Conservation (phyloP, 2,329 filamentous ascomycete species). For the Talaromyces sp. region DNA sequence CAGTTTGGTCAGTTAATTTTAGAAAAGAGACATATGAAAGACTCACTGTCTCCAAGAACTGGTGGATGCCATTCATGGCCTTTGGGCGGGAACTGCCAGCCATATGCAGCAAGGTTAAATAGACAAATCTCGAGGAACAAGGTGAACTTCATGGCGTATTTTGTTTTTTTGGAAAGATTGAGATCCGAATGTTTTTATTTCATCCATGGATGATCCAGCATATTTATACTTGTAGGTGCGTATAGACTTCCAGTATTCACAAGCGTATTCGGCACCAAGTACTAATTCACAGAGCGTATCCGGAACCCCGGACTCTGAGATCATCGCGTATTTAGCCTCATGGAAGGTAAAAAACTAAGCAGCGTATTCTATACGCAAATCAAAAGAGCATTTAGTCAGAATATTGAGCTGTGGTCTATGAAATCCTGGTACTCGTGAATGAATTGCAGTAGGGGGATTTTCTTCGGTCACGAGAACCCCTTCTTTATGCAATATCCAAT, state of each 20-base stretch:
- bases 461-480: neutral
- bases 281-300: neutral
- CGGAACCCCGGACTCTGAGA: neutral
- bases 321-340: neutral
- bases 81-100: neutral
- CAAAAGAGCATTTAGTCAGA: neutral
- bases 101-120: neutral
- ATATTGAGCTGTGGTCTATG: neutral
- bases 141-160: neutral
- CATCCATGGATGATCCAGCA: neutral
- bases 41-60: constrained; percentile 7
- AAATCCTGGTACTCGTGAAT: neutral
- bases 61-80: constrained; percentile 13
- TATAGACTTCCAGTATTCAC: neutral
- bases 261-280: neutral
- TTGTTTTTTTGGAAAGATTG: neutral
- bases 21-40: neutral
- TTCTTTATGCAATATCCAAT: too few relatives aligned
- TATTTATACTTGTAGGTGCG: neutral
- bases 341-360: too few relatives aligned
- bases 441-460: neutral
- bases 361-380: neutral
- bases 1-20: too few relatives aligned
- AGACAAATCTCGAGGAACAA: neutral
- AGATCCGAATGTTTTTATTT: neutral